These are phyloP conservation scores for Meredithiella fracta DNA, from an alignment of 2,329 filamentous ascomycete species.

Conservation along the genomic window DNA sequence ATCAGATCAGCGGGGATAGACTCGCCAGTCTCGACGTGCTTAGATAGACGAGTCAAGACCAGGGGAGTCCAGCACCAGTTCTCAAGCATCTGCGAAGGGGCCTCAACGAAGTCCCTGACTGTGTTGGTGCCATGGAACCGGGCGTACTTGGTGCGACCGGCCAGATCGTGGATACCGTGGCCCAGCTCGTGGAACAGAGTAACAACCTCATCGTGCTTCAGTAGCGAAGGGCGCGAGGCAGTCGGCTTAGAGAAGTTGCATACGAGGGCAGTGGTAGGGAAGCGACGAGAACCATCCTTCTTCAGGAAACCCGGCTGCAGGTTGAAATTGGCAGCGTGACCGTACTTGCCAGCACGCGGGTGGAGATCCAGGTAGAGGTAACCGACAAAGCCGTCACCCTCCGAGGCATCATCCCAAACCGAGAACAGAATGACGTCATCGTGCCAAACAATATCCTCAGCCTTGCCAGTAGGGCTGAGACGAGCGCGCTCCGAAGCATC, in stretches of 20 bases:
- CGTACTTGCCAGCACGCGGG: slow-evolving; percentile 67
- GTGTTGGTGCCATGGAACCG: slow-evolving; percentile 53
- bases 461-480: slow-evolving; percentile 50
- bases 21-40: slow-evolving; percentile 55
- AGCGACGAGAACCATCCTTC: slow-evolving; percentile 51
- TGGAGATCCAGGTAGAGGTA: slow-evolving; percentile 74
- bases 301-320: slow-evolving; percentile 55
- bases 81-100: slow-evolving; percentile 57
- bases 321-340: slow-evolving; percentile 73
- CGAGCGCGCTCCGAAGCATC: slow-evolving; percentile 46
- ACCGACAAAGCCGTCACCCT: slow-evolving; percentile 57
- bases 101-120: slow-evolving; percentile 54
- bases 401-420: slow-evolving; percentile 61
- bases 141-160: slow-evolving; percentile 44
- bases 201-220: slow-evolving; percentile 71
- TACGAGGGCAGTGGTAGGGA: slow-evolving; percentile 63
- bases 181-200: slow-evolving; percentile 68
- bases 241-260: slow-evolving; percentile 79
- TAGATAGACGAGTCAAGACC: slow-evolving; percentile 49
- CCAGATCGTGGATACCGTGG: slow-evolving; percentile 53
- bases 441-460: slow-evolving; percentile 63
- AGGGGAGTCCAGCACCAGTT: slow-evolving; percentile 59
- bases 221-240: slow-evolving; percentile 55
- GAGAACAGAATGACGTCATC: slow-evolving; percentile 69
- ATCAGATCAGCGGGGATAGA: slow-evolving; percentile 61